These are phyloP conservation scores for Coelastrella sp. DNA, from an alignment of 139 green algal genomes.

Conservation along the genomic window DNA sequence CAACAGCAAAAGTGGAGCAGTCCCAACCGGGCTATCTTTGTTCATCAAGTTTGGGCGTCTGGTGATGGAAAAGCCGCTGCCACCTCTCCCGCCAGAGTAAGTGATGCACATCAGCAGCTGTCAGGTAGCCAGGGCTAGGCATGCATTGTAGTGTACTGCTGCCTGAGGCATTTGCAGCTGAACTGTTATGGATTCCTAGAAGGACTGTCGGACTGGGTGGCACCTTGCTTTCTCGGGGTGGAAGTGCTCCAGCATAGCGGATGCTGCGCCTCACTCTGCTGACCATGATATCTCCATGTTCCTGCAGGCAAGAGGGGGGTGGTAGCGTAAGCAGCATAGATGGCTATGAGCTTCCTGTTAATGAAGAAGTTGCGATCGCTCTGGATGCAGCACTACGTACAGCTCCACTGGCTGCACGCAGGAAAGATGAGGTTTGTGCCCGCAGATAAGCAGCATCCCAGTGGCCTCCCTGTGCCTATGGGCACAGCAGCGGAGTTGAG, in stretches of 20 bases:
- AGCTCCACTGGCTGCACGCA: constrained; percentile 29
- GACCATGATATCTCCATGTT: not conserved
- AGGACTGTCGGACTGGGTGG: no score
- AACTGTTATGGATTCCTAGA: no score
- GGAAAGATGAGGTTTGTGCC: constrained; percentile 18
- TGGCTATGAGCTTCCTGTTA: constrained; percentile 43
- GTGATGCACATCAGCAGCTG: not conserved
- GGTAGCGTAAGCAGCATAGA: not conserved
- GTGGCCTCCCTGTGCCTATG: no score
- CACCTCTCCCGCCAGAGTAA: not conserved
- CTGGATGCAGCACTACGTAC: constrained; percentile 31
- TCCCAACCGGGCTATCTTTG: constrained; percentile 8
- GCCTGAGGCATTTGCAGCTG: no score
- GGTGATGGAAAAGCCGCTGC: constrained; percentile 47
- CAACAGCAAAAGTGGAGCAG: not conserved
- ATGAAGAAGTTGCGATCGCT: constrained; percentile 48
- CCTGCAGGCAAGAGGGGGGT: not conserved
- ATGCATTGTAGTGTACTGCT: no score
- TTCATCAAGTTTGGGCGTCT: constrained; percentile 40
- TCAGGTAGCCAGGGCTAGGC: no score
- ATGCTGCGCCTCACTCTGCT: no score
- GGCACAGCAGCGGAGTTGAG: not conserved
- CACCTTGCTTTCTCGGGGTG: no score
- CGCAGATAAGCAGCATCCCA: no score
- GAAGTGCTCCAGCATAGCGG: no score